Conservation (phyloP, 2,329 filamentous ascomycete genomes). For the Aureobasidium sp. region DNA sequence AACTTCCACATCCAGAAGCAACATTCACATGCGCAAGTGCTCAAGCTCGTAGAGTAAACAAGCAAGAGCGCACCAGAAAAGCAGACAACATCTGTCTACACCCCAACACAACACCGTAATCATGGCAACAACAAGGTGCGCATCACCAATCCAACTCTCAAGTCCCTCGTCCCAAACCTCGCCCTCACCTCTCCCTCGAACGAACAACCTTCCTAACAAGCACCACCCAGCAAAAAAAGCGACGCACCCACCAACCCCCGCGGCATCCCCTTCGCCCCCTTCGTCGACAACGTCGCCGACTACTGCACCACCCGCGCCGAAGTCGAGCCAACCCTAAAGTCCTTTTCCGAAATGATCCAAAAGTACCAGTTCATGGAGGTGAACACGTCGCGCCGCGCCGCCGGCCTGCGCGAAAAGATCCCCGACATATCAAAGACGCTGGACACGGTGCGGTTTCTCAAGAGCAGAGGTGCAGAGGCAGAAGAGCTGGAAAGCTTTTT, state of each 20-base stretch:
- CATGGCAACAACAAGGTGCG: slow-evolving; percentile 9
- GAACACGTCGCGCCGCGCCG: slow-evolving; percentile 77
- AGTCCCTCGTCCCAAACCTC: no score
- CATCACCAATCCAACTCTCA: not conserved
- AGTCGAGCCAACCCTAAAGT: slow-evolving; percentile 72
- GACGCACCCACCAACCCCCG: slow-evolving; percentile 61
- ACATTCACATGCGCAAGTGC: slow-evolving; percentile 1
- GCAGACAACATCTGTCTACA: not conserved
- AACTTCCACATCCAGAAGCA: slow-evolving; percentile 7
- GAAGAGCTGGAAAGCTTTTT: slow-evolving; percentile 87
- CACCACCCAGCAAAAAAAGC: slow-evolving; percentile 17
- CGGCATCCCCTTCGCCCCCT: slow-evolving; percentile 76
- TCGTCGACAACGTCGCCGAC: slow-evolving; percentile 83
- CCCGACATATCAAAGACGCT: slow-evolving; percentile 95
- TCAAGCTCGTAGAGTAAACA: not conserved
- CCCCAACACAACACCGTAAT: not conserved
- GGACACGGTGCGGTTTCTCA: slow-evolving; percentile 81
- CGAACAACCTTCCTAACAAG: not conserved
- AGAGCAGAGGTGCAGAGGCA: slow-evolving; percentile 60
- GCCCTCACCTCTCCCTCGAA: not conserved
- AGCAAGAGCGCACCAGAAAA: not conserved
- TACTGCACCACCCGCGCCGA: slow-evolving; percentile 73
- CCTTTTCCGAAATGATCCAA: slow-evolving; percentile 89
- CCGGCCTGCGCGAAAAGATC: slow-evolving; percentile 85
- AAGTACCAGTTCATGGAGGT: slow-evolving; percentile 99